Base-by-base conservation (phyloP, 1,284 basidiomycete genomes). In the Cutaneotrichosporon spelunceum region DNA sequence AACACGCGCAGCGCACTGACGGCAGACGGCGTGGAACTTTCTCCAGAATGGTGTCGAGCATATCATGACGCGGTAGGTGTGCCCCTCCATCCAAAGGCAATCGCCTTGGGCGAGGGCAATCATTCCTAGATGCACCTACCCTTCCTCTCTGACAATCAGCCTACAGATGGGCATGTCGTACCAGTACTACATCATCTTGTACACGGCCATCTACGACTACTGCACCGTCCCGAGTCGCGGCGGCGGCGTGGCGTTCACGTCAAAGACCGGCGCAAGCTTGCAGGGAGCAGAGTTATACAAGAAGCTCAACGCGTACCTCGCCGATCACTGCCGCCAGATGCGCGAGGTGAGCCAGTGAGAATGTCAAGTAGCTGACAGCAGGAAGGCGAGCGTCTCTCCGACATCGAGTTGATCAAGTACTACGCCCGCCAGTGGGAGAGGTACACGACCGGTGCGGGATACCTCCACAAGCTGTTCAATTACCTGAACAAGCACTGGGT, bases 401-500 rank as follows among this genome's bases (percentile, higher is more conserved):
- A 96, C 74, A 88, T 94, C 67, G 89, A 88, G 21, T 83, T 99
- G 45, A 82, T 99, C 62, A 87, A 88, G 67, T 97, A 91, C 80
- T 99, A 99, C 73, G 91, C 92, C 4, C 78, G 83, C 59, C 90
- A 97, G 77, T 99, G 96, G 95, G 90, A 93, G 73, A 85, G 93
- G 47, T 99, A 97, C 81, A 99, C 95, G 0, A 93, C 88, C 0
- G 95, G 95, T 62, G 93, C 95, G 10, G 93, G 91, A 78, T 98
- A 94, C 77, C 89, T 99, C 74, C 93, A 96, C 75, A 88, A 93
- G 64, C 81, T 99, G 47, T 98, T 98, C 82, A 90, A 91, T 23
- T 98, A 98, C 80, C 86, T 98, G 64, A 98, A 99, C 78, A 90
- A 95, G 62, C 93, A 98, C 80, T 99, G 96, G 96, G 94, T 99